phyloP scores from a whole-genome alignment of 352 stramenopile species.

The Pelagophyceae sp. region DNA sequence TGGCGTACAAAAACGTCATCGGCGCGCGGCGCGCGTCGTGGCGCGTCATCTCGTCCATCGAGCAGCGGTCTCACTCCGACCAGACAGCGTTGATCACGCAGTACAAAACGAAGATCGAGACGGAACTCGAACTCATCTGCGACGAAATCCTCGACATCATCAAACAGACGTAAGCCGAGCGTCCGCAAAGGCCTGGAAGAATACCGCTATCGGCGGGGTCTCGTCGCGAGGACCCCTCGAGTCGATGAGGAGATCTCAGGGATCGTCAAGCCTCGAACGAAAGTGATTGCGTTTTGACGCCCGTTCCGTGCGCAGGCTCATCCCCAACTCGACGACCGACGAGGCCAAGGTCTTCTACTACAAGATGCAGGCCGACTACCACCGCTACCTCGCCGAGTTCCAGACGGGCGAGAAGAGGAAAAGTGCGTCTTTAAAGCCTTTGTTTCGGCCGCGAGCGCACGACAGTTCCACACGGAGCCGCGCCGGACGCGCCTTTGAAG shows the following conservation, averaged over 20 bases:
- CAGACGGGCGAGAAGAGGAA: conserved; percentile 87
- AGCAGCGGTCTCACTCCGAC: conserved; percentile 92
- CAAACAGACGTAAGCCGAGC: too few species aligned
- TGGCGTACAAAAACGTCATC: conserved; percentile 96
- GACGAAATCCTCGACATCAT: conserved; percentile 95
- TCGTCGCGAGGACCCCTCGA: too few species aligned
- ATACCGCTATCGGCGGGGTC: too few species aligned
- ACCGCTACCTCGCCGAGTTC: conserved; percentile 98
- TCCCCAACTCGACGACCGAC: conserved; percentile 89
- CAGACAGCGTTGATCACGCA: conserved; percentile 79
- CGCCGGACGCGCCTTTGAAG: too few species aligned
- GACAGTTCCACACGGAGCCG: too few species aligned
- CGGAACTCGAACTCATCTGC: conserved; percentile 88
- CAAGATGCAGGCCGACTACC: conserved; percentile 99
- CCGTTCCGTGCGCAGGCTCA: too few species aligned
- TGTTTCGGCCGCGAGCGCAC: too few species aligned
- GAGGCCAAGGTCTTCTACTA: conserved; percentile 99
- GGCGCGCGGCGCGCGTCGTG: conserved; percentile 91
- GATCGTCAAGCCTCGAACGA: too few species aligned
- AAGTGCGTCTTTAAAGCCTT: too few species aligned
- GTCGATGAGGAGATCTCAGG: too few species aligned
- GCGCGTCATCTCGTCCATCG: conserved; percentile 96
- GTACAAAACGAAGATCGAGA: conserved; percentile 93
- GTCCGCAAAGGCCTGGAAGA: too few species aligned
- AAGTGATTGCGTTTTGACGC: too few species aligned